Evolutionary conservation across 345 rosid species (phyloP).

Genomic region (Syzygium grande): DNA sequence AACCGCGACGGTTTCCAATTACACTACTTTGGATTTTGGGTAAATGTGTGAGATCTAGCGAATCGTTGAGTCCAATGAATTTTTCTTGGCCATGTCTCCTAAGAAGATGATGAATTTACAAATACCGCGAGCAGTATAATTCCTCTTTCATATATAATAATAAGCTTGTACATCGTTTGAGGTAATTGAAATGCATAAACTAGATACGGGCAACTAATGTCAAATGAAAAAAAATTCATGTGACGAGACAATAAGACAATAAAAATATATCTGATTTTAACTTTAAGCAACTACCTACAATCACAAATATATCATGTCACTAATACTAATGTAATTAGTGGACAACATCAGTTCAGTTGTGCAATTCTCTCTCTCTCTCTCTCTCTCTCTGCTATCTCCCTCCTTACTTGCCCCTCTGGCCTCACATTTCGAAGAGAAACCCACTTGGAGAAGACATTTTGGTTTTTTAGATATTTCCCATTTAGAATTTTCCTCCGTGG

Average conservation of each 20-base stretch:
- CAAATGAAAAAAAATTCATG: neutral
- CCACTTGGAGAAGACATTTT: neutral
- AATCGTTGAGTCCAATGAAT: fast-evolving
- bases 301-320: neutral
- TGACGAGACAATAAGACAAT: neutral
- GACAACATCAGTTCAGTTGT: neutral
- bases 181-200: neutral
- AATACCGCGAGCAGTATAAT: neutral
- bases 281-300: neutral
- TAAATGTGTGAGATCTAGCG: neutral
- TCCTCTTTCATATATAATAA: neutral
- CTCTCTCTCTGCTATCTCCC: too few species aligned
- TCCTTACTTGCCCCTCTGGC: neutral
- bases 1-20: neutral
- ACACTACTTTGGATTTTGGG: fast-evolving
- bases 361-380: too few species aligned
- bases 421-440: neutral
- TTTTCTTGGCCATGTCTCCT: fast-evolving
- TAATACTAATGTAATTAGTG: neutral
- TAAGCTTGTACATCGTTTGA: neutral
- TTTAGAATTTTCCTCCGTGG: neutral
- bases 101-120: neutral
- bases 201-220: neutral
- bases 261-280: neutral
- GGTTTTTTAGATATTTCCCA: neutral